phyloP scores from a whole-genome alignment of 2,329 filamentous ascomycete genomes.

The Arthrobotrys sphaeroides region DNA sequence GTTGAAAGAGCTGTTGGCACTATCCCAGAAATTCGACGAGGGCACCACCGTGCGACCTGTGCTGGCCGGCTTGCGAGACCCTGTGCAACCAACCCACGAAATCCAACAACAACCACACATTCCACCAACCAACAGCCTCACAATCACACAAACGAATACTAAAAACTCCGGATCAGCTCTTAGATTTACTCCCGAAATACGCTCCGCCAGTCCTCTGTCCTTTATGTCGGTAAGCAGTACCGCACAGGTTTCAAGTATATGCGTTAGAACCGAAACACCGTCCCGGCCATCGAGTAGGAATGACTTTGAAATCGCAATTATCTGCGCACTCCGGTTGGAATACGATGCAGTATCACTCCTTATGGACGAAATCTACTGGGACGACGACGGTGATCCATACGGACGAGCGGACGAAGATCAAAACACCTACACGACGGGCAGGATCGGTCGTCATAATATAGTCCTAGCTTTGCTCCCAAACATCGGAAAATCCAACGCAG shows the following conservation, averaged over 20 bases:
- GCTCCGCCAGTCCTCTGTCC: not conserved
- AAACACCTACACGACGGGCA: constrained; percentile 56
- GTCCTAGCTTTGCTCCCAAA: constrained; percentile 52
- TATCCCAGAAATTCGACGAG: not conserved
- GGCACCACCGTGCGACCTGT: no score
- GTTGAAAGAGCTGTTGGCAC: not conserved
- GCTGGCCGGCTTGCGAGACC: not conserved
- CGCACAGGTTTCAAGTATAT: no score
- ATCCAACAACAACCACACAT: no score
- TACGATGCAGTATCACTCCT: constrained; percentile 49
- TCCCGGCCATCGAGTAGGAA: not conserved
- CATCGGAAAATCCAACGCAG: constrained; percentile 49
- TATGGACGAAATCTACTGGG: constrained; percentile 35
- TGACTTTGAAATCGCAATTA: constrained; percentile 19
- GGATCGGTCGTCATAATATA: constrained; percentile 53
- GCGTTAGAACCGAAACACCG: no score
- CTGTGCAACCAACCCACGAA: not conserved
- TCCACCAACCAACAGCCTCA: no score
- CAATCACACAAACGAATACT: no score
- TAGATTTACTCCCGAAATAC: no score
- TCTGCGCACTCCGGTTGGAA: constrained; percentile 54
- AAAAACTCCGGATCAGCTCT: no score
- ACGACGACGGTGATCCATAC: constrained; percentile 15
- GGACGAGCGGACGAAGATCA: constrained; percentile 48
- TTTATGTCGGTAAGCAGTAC: not conserved